A percentile compares a stretch with the other conserved stretches of the same genome.
phyloP scores from a whole-genome alignment of 805 yeast species.

The Metschnikowia cerradonensis region DNA sequence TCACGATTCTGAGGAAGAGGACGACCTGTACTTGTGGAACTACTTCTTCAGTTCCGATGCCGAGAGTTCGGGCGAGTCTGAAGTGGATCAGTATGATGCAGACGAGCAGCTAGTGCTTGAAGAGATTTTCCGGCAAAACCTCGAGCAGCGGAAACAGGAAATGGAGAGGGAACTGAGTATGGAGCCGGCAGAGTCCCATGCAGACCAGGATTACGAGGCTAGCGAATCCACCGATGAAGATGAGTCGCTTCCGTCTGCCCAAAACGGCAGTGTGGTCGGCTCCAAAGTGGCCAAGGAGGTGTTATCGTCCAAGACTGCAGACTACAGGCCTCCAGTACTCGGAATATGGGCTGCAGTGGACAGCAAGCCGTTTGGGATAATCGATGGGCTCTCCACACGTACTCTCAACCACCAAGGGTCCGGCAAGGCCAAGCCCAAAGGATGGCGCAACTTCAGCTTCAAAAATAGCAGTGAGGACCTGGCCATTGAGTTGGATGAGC shows the following conservation, averaged over 20 bases:
- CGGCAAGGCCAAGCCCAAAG: slow-evolving; percentile 15
- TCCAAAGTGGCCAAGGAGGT: slow-evolving; percentile 89
- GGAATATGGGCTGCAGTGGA: slow-evolving; percentile 87
- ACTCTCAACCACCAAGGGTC: slow-evolving; percentile 45
- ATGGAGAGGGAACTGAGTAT: slow-evolving; percentile 11
- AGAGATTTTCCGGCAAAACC: slow-evolving; percentile 23
- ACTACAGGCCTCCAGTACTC: slow-evolving; percentile 83
- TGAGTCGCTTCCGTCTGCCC: slow-evolving; percentile 68
- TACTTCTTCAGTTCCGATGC: slow-evolving; percentile 56
- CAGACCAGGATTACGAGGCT: slow-evolving; percentile 45
- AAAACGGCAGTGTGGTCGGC: slow-evolving; percentile 50
- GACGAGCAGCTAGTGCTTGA: slow-evolving; percentile 20
- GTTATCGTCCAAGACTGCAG: slow-evolving; percentile 78
- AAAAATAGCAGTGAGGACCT: slow-evolving; percentile 26
- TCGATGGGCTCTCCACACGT: slow-evolving; percentile 90
- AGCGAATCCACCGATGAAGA: slow-evolving; percentile 97
- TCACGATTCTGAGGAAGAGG: slow-evolving; percentile 46
- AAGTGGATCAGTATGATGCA: slow-evolving; percentile 20
- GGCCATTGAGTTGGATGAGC: slow-evolving; percentile 64
- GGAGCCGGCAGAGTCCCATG: slow-evolving; percentile 26
- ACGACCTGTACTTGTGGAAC: slow-evolving; percentile 70
- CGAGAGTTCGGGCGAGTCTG: slow-evolving; percentile 27
- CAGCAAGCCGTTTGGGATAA: slow-evolving; percentile 84
- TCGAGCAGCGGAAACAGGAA: slow-evolving; percentile 17
- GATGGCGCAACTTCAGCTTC: slow-evolving; percentile 22